phyloP scores from a whole-genome alignment of 2,329 filamentous ascomycete genomes.

The Fusarium heterosporum region DNA sequence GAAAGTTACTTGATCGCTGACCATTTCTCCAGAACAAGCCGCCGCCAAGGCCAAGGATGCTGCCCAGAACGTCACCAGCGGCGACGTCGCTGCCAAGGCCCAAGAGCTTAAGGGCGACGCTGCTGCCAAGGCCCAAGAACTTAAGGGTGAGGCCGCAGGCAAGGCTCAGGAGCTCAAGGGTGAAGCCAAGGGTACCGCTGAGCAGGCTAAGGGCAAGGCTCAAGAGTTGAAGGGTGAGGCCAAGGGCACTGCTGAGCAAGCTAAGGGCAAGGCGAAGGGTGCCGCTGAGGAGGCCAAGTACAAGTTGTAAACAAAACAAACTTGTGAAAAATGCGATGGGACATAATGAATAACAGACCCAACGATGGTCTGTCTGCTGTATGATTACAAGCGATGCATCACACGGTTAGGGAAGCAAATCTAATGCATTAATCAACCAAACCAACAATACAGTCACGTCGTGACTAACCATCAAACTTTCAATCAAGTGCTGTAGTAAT shows the following conservation, averaged over 20 bases:
- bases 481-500: too few relatives aligned
- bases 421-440: slow-evolving; percentile 25
- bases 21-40: slow-evolving; percentile 50
- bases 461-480: background rate
- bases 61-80: slow-evolving; percentile 50
- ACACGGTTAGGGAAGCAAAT: slow-evolving; percentile 30
- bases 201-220: slow-evolving; percentile 52
- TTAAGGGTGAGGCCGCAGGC: slow-evolving; percentile 59
- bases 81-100: slow-evolving; percentile 51
- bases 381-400: slow-evolving; percentile 40
- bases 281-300: slow-evolving; percentile 34
- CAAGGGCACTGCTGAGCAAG: slow-evolving; percentile 56
- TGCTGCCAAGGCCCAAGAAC: slow-evolving; percentile 52
- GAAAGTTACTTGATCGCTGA: slow-evolving; percentile 16
- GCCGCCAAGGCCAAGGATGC: slow-evolving; percentile 63
- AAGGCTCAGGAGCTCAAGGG: slow-evolving; percentile 56
- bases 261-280: slow-evolving; percentile 50
- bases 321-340: background rate
- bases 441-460: background rate
- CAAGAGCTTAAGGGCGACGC: slow-evolving; percentile 54
- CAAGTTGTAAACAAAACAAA: slow-evolving; percentile 31
- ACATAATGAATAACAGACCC: slow-evolving; percentile 25
- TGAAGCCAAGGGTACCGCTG: slow-evolving; percentile 57
- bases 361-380: slow-evolving; percentile 32
- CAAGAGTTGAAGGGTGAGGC: slow-evolving; percentile 57